Conservation (phyloP, 192 early-diverging fungal species). For the Coemansia asiatica region DNA sequence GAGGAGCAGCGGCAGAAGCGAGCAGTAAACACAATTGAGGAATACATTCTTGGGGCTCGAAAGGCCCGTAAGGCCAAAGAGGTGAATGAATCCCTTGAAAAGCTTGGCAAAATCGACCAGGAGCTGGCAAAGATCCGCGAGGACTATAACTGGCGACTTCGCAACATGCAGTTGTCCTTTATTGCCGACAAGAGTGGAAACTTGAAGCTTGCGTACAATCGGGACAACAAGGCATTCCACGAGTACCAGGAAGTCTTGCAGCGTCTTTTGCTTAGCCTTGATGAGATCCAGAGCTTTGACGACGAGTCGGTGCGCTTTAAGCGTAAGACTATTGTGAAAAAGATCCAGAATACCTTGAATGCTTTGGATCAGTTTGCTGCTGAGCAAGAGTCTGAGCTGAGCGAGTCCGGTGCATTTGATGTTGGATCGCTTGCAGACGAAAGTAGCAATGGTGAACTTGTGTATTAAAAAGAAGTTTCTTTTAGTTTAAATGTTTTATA, state of each 20-base stretch:
- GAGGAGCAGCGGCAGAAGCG: conserved; percentile 8
- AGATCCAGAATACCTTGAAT: conserved; percentile 44
- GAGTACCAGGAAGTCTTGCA: conserved; percentile 45
- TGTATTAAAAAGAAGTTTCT: neutral
- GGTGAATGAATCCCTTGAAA: conserved; percentile 9
- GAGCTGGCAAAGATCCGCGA: conserved; percentile 34
- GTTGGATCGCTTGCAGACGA: conserved; percentile 23
- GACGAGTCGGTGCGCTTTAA: conserved; percentile 23
- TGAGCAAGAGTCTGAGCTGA: conserved; percentile 38
- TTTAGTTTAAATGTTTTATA: neutral
- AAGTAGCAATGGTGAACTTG: conserved; percentile 29
- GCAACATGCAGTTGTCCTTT: conserved; percentile 48
- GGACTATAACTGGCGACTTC: conserved; percentile 38
- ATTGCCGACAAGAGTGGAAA: conserved; percentile 41
- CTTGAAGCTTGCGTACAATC: conserved; percentile 37
- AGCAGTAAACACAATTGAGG: conserved; percentile 21
- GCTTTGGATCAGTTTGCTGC: conserved; percentile 38
- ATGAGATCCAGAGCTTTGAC: conserved; percentile 29
- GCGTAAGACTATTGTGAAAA: conserved; percentile 30
- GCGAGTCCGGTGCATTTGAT: conserved; percentile 11
- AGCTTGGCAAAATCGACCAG: conserved; percentile 22
- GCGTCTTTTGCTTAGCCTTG: conserved; percentile 23
- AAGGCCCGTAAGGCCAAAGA: conserved; percentile 6
- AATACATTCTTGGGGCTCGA: conserved; percentile 20
- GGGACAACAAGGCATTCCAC: conserved; percentile 31